phyloP scores from a whole-genome alignment of 352 stramenopile genomes.

The Phytophthora megakarya region DNA sequence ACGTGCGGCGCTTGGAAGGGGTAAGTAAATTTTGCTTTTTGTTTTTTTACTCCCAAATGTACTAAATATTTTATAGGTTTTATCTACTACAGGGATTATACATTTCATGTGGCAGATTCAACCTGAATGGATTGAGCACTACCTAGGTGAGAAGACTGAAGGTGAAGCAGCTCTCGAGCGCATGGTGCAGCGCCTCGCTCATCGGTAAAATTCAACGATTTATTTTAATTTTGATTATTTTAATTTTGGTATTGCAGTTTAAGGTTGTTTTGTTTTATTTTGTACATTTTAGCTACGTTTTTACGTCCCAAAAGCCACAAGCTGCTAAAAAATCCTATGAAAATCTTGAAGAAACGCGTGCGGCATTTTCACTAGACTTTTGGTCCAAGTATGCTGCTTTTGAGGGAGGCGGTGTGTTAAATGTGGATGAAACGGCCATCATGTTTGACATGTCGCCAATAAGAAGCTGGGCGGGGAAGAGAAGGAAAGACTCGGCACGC shows the following conservation, averaged over 20 bases:
- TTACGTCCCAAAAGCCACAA: neutral
- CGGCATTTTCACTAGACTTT: neutral
- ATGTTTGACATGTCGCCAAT: constrained; percentile 6
- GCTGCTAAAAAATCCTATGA: neutral
- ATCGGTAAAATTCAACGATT: neutral
- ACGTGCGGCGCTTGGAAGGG: no score
- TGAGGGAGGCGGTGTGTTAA: neutral
- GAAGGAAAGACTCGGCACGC: neutral
- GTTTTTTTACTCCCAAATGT: no score
- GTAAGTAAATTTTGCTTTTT: no score
- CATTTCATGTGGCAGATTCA: neutral
- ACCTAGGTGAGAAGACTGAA: neutral
- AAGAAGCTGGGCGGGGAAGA: neutral
- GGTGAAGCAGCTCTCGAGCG: neutral
- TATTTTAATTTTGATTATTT: constrained; percentile 1
- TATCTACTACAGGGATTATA: neutral
- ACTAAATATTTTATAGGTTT: no score
- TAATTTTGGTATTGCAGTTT: no score
- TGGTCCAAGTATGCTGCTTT: neutral
- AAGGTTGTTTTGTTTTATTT: neutral
- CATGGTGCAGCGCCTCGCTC: neutral
- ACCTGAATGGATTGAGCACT: neutral
- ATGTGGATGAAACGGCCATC: constrained; percentile 4
- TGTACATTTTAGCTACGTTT: neutral
- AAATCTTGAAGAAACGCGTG: neutral